Conservation (phyloP, 176 grass and related monocot species). For the Pharus latifolius region DNA sequence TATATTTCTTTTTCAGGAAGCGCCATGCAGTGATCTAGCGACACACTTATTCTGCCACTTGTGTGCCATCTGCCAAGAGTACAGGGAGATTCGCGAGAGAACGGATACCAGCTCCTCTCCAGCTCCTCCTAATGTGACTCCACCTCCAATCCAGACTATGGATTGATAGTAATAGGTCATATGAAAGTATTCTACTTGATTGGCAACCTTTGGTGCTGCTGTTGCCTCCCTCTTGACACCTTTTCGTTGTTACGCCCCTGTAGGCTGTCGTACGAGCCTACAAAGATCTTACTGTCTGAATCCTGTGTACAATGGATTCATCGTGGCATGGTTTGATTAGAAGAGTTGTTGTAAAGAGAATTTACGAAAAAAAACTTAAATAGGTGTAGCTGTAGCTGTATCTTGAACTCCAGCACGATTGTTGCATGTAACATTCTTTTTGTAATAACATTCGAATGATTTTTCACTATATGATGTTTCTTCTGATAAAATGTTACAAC, state of each 20-base stretch:
- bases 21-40: conserved; percentile 64
- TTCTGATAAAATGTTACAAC: not conserved
- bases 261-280: too few relatives aligned
- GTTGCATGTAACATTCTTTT: not conserved
- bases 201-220: not conserved
- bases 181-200: not conserved
- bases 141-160: conserved; percentile 62
- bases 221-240: not conserved
- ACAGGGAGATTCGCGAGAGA: conserved; percentile 76
- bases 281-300: too few relatives aligned
- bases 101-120: conserved; percentile 9
- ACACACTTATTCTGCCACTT: conserved; percentile 89
- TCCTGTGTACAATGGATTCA: too few relatives aligned
- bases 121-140: conserved; percentile 24
- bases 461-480: too few relatives aligned
- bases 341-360: conserved; percentile 1
- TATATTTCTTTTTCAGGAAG: conserved; percentile 46
- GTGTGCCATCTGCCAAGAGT: conserved; percentile 90
- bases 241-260: conserved; percentile 11
- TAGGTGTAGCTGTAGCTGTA: not conserved
- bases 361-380: not conserved
- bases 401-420: not conserved
- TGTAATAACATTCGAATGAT: too few relatives aligned
- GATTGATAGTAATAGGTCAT: conserved; percentile 22
- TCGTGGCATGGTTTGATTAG: not conserved